Percentiles rank a stretch among this genome's conserved stretches.
These are phyloP conservation scores for Talaromyces sp. DNA, from an alignment of 2,329 filamentous ascomycete genomes.

Conservation along the genomic window DNA sequence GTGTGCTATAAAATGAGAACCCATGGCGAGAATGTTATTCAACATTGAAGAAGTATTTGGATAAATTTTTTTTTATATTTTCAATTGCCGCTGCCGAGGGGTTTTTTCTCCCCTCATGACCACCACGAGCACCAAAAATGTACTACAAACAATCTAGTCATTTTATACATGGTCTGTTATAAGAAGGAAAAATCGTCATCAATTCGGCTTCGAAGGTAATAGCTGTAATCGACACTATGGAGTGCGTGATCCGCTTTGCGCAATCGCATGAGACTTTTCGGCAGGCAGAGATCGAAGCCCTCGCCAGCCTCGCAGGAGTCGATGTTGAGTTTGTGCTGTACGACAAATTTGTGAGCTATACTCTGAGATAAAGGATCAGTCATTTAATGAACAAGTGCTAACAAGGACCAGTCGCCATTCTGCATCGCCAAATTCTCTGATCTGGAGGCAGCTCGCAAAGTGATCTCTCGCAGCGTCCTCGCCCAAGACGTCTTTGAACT, in stretches of 20 bases:
- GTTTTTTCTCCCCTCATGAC: neutral
- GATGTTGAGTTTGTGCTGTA: constrained; percentile 73
- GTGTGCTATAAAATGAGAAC: neutral
- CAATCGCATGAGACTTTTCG: constrained; percentile 92
- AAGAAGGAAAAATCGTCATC: neutral
- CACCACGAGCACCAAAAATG: neutral
- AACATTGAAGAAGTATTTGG: neutral
- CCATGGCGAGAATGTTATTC: neutral
- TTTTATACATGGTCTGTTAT: neutral
- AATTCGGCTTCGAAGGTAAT: no score
- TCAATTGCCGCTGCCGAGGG: constrained; percentile 2
- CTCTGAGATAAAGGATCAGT: neutral
- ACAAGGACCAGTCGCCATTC: constrained; percentile 68
- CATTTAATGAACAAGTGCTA: neutral
- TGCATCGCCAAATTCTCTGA: constrained; percentile 71
- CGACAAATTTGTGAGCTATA: constrained; percentile 61
- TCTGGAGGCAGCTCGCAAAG: constrained; percentile 58
- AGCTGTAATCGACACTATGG: constrained; percentile 42
- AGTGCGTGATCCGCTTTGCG: constrained; percentile 85
- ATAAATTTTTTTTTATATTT: constrained; percentile 14
- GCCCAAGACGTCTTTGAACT: constrained; percentile 81
- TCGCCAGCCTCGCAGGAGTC: constrained; percentile 67
- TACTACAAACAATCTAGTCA: neutral
- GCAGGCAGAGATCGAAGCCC: constrained; percentile 73
- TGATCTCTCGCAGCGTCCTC: constrained; percentile 76